Evolutionary conservation across 2,329 filamentous ascomycete species (phyloP), one percentile per base, ranked within the genome.

Genomic region (Plectosphaerella sp.): DNA sequence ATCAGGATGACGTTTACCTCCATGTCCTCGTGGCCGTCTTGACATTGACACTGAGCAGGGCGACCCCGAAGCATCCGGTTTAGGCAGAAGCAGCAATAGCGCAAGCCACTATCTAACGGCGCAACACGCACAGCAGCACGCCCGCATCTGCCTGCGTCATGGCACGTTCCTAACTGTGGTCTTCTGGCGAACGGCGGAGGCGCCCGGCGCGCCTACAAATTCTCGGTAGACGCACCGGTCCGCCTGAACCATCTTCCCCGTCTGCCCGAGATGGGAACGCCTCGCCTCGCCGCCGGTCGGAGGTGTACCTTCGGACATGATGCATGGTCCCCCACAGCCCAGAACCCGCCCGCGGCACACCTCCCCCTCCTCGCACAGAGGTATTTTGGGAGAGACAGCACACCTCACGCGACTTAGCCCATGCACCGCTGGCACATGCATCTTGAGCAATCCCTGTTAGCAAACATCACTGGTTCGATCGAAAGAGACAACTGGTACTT

Each of bases 1-100:
- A 9, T 33, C 11, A 12, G 11, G 28, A 33, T 33, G 28, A 33
- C 28, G 28, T 33, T 47, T 16, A 42, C 36, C 28, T 22, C 5
- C 22, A 22, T n/a, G 41, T 42, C 35, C 49, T 51, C 47, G 20
- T 43, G 36, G 16, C 16, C 12, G 42, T 25, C 49, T 51, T 51
- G 49, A 45, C 49, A 9, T 33, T 33, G 28, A 33, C 28, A 33
- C 28, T 33, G 8, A 33, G 28, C 4, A 52, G 25, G 11, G 22
- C 42, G 14, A 36, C 45, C 22, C 22, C 50, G 37, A 52, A 52
- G 50, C 24, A 42, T 46, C 43, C 36, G 36, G 8, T 16, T 39
- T 39, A 39, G 37, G 37, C 37, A 39, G 37, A 39, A 39, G 37
- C 37, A 39, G 37, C 15, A 14, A 15, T n/a, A 14, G 10, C 16